Base-by-base conservation (phyloP, 2,329 filamentous ascomycete species). In the Trichoderma koningii region DNA sequence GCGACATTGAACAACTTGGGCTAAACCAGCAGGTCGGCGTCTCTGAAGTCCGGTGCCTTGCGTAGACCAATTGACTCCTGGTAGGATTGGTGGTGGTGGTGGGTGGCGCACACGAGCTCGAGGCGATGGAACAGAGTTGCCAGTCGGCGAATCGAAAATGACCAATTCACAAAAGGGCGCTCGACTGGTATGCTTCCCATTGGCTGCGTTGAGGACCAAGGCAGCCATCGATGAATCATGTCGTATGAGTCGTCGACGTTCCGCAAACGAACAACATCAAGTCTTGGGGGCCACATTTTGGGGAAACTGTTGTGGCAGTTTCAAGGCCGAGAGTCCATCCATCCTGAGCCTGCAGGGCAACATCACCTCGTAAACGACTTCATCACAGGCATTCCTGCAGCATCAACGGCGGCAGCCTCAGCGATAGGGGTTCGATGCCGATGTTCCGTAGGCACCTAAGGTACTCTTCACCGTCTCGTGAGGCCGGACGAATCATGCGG, bases 11-110 rank as follows among this genome's bases (percentile, higher is more conserved):
- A 50, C 26, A 23, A 41, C 52, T 51, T 51, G 51, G 28, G 55
- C 55, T 44, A 65, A 50, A 50, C 56, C 47, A 53, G 63, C 26
- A 65, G 48, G 41, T 65, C 63, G 63, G 63, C 26, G 23, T 26
- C 62, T 51, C 23, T 26, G 47, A 64, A 56, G 38, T 19, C 62
- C 62, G 62, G 52, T 47, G 55, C 42, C 19, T 44, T 44, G 55
- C 44, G 51, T 56, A 56, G 52, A 10, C 44, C 51, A 48, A 50
- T 38, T 41, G 9, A 23, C 42, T 21, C 12, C 34, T 53, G 10
- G 7, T 50, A 23, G 26, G 41, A 51, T 10, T 55, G 50, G 61
- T 42, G 61, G 42, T 62, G 57, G 34, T 38, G 34, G 34, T 38
- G 34, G 57, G 61, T 48, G 52, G 59, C 59, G 59, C 53, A 23